A percentile compares a stretch with the other conserved stretches of the same genome.
phyloP scores from a whole-genome alignment of 148 eudicot genomes.

The Vaccinium vitisidaea region DNA sequence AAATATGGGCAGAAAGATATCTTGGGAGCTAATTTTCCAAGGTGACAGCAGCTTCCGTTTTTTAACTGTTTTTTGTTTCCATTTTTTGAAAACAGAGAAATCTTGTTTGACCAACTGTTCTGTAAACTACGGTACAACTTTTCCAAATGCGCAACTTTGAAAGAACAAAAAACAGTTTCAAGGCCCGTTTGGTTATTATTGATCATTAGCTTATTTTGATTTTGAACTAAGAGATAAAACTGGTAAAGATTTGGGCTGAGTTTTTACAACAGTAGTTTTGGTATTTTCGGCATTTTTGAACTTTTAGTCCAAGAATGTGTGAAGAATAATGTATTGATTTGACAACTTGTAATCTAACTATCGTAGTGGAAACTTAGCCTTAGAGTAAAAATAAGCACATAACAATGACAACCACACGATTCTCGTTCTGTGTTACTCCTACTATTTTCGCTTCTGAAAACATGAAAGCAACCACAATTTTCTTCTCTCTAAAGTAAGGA shows the following conservation, averaged over 20 bases:
- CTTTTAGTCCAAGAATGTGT: no score
- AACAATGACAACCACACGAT: neutral
- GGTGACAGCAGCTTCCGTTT: conserved; percentile 37
- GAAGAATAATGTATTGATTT: no score
- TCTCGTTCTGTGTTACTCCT: neutral
- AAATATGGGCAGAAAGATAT: conserved; percentile 92
- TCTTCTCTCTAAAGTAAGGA: neutral
- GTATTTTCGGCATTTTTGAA: no score
- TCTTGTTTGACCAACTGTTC: neutral
- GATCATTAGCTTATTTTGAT: neutral
- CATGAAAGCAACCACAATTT: neutral
- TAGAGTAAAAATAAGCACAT: neutral
- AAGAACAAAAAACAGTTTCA: neutral
- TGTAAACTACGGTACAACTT: neutral
- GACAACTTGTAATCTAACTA: no score
- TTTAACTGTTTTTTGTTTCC: neutral
- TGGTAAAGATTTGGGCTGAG: no score
- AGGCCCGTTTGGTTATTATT: neutral
- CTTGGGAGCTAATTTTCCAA: conserved; percentile 63
- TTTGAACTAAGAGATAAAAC: neutral
- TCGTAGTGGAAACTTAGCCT: no score
- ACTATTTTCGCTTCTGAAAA: neutral
- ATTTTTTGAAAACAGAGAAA: neutral
- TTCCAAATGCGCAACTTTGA: neutral
- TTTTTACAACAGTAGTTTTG: no score